These are phyloP conservation scores for Alternaria sp. DNA, from an alignment of 2,329 filamentous ascomycete genomes.

Conservation along the genomic window DNA sequence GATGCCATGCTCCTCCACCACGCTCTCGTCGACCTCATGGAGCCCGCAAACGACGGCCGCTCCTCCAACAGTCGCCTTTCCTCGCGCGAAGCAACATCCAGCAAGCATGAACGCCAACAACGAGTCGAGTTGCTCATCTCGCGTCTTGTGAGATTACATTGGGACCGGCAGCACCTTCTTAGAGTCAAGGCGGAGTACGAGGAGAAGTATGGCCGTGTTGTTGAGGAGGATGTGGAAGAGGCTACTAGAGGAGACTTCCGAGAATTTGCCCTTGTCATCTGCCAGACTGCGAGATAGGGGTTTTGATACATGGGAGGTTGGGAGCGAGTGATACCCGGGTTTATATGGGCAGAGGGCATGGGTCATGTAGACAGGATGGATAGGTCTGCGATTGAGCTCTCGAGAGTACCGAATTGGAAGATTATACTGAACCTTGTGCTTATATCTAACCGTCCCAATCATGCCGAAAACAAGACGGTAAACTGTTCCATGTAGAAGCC, in stretches of 20 bases:
- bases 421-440: not conserved
- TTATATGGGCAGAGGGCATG: not conserved
- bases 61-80: slow-evolving; percentile 24
- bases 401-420: not conserved
- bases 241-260: slow-evolving; percentile 79
- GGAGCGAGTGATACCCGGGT: not conserved
- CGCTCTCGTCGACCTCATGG: slow-evolving; percentile 69
- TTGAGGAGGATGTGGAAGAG: slow-evolving; percentile 80
- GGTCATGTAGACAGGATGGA: not conserved
- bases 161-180: slow-evolving; percentile 84
- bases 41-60: slow-evolving; percentile 36
- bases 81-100: slow-evolving; percentile 32
- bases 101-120: slow-evolving; percentile 56
- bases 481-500: too few species aligned
- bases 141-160: slow-evolving; percentile 86
- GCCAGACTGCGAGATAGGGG: slow-evolving; percentile 34
- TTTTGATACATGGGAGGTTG: not conserved
- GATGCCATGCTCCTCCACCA: slow-evolving; percentile 91
- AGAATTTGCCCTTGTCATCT: slow-evolving; percentile 73
- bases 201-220: slow-evolving; percentile 74
- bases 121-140: slow-evolving; percentile 88
- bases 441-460: not conserved
- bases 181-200: slow-evolving; percentile 80
- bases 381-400: not conserved
- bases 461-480: not conserved